Evolutionary conservation across 345 rosid genomes (phyloP), one percentile per base, ranked within the genome.

Genomic region (Isatis tinctoria): DNA sequence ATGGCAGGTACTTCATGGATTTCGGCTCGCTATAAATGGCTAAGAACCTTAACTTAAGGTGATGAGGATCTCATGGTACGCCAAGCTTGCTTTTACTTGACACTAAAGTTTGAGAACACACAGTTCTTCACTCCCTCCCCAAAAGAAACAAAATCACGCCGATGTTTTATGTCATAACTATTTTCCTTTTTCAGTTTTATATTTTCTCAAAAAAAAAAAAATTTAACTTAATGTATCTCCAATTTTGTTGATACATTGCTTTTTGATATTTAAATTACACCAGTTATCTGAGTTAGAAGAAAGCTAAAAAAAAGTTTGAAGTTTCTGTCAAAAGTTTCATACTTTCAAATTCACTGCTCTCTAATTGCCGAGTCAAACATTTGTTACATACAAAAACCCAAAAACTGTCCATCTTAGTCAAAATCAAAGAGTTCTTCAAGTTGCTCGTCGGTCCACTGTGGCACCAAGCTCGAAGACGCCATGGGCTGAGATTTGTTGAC

Each of bases 401-500:
- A 39, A 73, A 8, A 5, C 8, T 68, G n/a, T 30, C 70, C 3
- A 47, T 8, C 48, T 80, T 59, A 84, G 64, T 90, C 98, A 44
- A 82, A 85, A 36, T 77, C 85, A 67, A 87, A 79, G 64, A 92
- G 92, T 81, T 87, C 86, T 70, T 90, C 91, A 52, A 92, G 80
- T 69, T 92, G 98, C 71, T 92, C 96, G 58, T 92, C 95, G 0
- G 98, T 92, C 96, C 98, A 92, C 64, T 83, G 83, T 11, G 88
- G 91, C 39, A 82, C 79, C 43, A 81, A 64, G 70, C 76, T 70
- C 57, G 60, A 75, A 3, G 85, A 74, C 41, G 35, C 33, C 12
- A 63, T 40, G 28, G 59, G 49, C 60, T 69, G 79, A 64, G 75
- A 63, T 57, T 70, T 77, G 14, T 64, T 11, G 54, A 70, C 63